Evolutionary conservation across 2,329 filamentous ascomycete genomes (phyloP).

Genomic region (Aspergillus ochraceus): DNA sequence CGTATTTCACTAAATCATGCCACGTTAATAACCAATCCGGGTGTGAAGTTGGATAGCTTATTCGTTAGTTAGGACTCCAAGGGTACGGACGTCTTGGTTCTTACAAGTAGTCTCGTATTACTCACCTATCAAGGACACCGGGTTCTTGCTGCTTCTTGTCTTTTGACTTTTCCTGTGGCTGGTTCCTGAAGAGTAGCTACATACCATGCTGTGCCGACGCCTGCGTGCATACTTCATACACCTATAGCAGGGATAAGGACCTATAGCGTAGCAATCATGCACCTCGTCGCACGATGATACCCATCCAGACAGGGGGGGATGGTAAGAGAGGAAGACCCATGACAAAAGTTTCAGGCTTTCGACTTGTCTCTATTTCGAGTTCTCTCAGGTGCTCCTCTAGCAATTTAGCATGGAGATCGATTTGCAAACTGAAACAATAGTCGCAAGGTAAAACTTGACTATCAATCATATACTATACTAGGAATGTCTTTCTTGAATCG

Average conservation of each 20-base stretch:
- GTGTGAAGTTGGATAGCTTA: neutral
- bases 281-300: neutral
- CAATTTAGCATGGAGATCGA: neutral
- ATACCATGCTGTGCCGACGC: neutral
- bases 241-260: neutral
- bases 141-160: neutral
- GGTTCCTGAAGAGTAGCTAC: no score
- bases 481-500: neutral
- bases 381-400: neutral
- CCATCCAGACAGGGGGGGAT: neutral
- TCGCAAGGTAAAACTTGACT: neutral
- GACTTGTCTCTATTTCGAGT: neutral
- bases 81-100: no score
- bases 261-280: neutral
- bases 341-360: neutral
- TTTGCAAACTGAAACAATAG: neutral
- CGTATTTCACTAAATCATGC: neutral
- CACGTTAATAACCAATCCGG: neutral
- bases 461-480: neutral
- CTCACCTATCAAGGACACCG: neutral
- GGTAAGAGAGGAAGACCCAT: neutral
- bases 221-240: neutral
- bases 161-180: neutral
- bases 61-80: neutral
- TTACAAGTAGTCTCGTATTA: neutral